phyloP scores from a whole-genome alignment of 371 early-diverging fungal species.

The Enterospora canceri region DNA sequence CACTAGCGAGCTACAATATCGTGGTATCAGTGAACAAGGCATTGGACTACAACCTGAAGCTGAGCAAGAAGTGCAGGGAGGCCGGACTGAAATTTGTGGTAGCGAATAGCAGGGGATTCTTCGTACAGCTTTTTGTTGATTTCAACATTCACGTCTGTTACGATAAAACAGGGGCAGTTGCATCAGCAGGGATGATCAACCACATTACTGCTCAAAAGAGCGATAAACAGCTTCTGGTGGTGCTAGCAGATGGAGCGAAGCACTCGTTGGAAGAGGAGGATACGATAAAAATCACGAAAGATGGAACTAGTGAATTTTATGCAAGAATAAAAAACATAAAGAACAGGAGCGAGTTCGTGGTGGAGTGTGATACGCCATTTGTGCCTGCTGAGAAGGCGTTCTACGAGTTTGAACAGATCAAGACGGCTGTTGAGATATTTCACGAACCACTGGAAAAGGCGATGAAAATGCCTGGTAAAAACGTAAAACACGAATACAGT shows the following conservation, averaged over 20 bases:
- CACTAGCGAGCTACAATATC: conserved; percentile 54
- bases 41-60: conserved; percentile 66
- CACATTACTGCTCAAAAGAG: conserved; percentile 59
- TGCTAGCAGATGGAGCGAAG: conserved; percentile 48
- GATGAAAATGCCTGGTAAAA: conserved; percentile 16
- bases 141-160: conserved; percentile 70
- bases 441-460: conserved; percentile 26
- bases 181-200: conserved; percentile 79
- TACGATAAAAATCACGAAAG: conserved; percentile 38
- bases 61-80: conserved; percentile 72
- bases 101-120: conserved; percentile 78
- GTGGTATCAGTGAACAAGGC: conserved; percentile 85
- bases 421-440: conserved; percentile 25
- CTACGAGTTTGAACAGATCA: conserved; percentile 35
- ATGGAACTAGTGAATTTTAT: conserved; percentile 22
- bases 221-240: conserved; percentile 54
- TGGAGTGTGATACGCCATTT: background rate
- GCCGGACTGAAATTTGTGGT: conserved; percentile 76
- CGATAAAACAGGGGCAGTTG: conserved; percentile 84
- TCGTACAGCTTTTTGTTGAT: conserved; percentile 86
- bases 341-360: background rate
- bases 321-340: conserved; percentile 40
- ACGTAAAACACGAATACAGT: conserved; percentile 20
- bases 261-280: conserved; percentile 55
- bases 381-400: background rate